Evolutionary conservation across 2,329 filamentous ascomycete genomes (phyloP), one percentile per base, ranked within the genome.

Genomic region (Exophiala lecanii-corni): DNA sequence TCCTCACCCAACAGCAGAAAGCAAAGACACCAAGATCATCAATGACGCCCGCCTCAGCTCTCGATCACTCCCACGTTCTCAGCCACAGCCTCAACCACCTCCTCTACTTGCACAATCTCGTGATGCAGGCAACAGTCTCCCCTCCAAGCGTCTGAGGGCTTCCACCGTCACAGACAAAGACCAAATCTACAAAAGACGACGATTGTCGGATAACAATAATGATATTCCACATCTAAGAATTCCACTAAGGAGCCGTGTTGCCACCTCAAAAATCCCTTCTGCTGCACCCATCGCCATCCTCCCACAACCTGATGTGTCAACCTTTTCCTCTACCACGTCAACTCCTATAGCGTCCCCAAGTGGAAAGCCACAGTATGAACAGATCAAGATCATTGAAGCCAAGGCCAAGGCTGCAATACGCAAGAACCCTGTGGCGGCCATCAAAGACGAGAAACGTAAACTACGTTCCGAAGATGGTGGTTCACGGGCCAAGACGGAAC

Each of bases 401-500:
- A 51, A 47, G 26, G 54, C 54, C 25, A 52, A 46, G 32, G 50
- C 46, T 25, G 43, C 48, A 19, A 53, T 56, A 6, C 43, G 43
- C 26, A 46, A 30, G 17, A 28, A 38, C 18, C 18, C 35, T 13
- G 32, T 35, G 21, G 35, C 49, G 21, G 25, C 45, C 21, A 15
- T 43, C 18, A 36, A 49, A 30, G 52, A 80, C 48, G 82, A 86
- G 55, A 84, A 78, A 62, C 71, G 89, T 58, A 91, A 88, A 61
- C 71, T 96, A 62, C 79, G 91, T 50, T 94, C 88, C 39, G 86
- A 94, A 58, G 88, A 94, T 61, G 77, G 76, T 57, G 85, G 84
- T 9, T 83, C 83, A 39, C 77, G 87, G 55, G 83, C 89, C 67
- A 95, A 94, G 73, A 96, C 89, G 66, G 89, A 96, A 60, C 74